These are phyloP conservation scores for Metarhizium robertsii DNA, from an alignment of 2,329 filamentous ascomycete species.

Conservation along the genomic window DNA sequence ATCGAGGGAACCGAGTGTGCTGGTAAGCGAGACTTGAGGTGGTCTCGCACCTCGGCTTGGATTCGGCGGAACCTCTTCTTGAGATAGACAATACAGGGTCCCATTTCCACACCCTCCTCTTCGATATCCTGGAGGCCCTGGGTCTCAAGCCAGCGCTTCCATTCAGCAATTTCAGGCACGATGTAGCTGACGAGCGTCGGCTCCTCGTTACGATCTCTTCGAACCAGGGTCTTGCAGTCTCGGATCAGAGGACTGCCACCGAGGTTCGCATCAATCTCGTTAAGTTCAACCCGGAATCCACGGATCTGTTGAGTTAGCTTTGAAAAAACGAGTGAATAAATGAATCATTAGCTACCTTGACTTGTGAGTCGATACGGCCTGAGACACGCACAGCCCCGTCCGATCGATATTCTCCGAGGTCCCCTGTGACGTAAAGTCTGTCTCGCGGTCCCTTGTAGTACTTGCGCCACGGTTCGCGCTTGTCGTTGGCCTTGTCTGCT, in stretches of 20 bases:
- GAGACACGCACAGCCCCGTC: conserved; percentile 65
- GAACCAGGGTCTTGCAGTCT: conserved; percentile 78
- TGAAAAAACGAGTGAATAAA: too few relatives aligned
- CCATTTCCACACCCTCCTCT: conserved; percentile 40
- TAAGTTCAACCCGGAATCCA: conserved; percentile 89
- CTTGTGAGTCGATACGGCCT: conserved; percentile 76
- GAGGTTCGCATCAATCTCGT: conserved; percentile 82
- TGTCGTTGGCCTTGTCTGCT: conserved; percentile 39
- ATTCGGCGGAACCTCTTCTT: conserved; percentile 34
- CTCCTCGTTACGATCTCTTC: conserved; percentile 44
- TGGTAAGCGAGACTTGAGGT: conserved; percentile 54
- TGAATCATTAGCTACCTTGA: conserved; percentile 45
- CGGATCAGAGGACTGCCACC: conserved; percentile 65
- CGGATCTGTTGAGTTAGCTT: conserved; percentile 43
- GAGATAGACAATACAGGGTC: conserved; percentile 29
- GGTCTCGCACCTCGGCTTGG: conserved; percentile 47
- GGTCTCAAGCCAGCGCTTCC: conserved; percentile 57
- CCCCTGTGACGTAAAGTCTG: conserved; percentile 78
- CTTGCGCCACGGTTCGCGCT: conserved; percentile 64
- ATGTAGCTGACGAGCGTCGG: conserved; percentile 80
- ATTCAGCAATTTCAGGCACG: conserved; percentile 68
- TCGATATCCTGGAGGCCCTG: conserved; percentile 44
- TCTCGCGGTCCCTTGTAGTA: conserved; percentile 78
- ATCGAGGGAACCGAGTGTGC: conserved; percentile 24
- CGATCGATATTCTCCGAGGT: conserved; percentile 66